These are phyloP conservation scores for Eustoma russellianum DNA, from an alignment of 257 asterid genomes.

Conservation along the genomic window DNA sequence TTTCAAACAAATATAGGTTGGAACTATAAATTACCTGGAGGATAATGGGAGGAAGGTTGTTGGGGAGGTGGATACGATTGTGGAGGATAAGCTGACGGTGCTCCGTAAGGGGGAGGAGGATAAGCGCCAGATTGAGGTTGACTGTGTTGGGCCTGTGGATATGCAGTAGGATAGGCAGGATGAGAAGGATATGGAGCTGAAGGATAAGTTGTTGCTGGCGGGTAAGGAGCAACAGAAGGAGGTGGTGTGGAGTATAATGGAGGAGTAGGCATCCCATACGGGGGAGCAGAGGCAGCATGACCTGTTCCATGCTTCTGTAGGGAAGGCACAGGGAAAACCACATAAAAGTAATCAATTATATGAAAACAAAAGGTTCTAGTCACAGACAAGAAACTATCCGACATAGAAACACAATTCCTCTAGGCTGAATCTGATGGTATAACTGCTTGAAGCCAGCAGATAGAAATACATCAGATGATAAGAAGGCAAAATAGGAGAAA, in stretches of 20 bases:
- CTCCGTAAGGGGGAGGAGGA: constrained; percentile 19
- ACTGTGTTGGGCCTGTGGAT: constrained; percentile 19
- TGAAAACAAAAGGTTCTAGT: no score
- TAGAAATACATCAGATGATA: neutral
- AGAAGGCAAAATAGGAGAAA: neutral
- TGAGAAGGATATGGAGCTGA: constrained; percentile 23
- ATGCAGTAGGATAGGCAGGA: constrained; percentile 21
- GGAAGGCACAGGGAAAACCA: neutral
- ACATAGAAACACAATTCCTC: neutral
- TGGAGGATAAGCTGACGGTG: constrained; percentile 24
- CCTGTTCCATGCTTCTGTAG: constrained; percentile 35
- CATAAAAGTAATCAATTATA: no score
- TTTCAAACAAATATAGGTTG: neutral
- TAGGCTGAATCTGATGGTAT: neutral
- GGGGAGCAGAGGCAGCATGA: constrained; percentile 33
- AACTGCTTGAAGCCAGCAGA: neutral
- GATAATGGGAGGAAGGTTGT: constrained; percentile 19
- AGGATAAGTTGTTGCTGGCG: constrained; percentile 16
- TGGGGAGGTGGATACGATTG: constrained; percentile 26
- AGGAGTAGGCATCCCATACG: constrained; percentile 5
- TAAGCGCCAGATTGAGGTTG: constrained; percentile 21
- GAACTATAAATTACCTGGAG: constrained; percentile 21
- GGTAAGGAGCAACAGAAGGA: constrained; percentile 14
- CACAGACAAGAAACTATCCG: no score
- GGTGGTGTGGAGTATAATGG: constrained; percentile 25